These are phyloP conservation scores for Ceratocystis colombiana DNA, from an alignment of 2,329 filamentous ascomycete species.

Conservation along the genomic window DNA sequence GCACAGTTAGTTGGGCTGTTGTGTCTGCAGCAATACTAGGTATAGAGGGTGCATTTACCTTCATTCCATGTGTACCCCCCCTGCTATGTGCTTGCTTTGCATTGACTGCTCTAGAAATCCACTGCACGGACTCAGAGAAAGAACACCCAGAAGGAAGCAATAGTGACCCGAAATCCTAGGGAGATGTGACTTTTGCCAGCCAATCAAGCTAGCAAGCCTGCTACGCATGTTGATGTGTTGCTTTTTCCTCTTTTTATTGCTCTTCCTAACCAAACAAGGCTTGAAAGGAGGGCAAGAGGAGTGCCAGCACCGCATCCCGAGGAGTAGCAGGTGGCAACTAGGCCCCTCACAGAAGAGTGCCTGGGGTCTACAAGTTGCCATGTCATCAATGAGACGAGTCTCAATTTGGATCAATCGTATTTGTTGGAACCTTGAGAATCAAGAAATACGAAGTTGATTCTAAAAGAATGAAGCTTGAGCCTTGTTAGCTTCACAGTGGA, in stretches of 20 bases:
- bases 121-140: conserved; percentile 2
- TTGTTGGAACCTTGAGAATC: not conserved
- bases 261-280: not conserved
- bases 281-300: not conserved
- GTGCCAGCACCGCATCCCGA: not conserved
- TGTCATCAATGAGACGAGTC: not conserved
- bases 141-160: not conserved
- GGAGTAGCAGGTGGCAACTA: not conserved
- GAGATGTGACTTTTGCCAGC: not conserved
- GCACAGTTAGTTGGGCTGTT: not conserved
- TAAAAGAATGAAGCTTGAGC: not conserved
- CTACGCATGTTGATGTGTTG: not conserved
- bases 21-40: not conserved
- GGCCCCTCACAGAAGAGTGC: not conserved
- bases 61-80: not conserved
- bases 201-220: not conserved
- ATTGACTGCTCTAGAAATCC: too few relatives aligned
- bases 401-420: not conserved
- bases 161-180: too few relatives aligned
- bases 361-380: not conserved
- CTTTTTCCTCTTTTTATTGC: not conserved
- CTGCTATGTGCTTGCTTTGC: not conserved
- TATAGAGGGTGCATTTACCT: not conserved
- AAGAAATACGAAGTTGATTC: not conserved
- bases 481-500: not conserved